These are phyloP conservation scores for Xylariomycetidae sp. DNA, from an alignment of 2,329 filamentous ascomycete genomes.

Conservation along the genomic window DNA sequence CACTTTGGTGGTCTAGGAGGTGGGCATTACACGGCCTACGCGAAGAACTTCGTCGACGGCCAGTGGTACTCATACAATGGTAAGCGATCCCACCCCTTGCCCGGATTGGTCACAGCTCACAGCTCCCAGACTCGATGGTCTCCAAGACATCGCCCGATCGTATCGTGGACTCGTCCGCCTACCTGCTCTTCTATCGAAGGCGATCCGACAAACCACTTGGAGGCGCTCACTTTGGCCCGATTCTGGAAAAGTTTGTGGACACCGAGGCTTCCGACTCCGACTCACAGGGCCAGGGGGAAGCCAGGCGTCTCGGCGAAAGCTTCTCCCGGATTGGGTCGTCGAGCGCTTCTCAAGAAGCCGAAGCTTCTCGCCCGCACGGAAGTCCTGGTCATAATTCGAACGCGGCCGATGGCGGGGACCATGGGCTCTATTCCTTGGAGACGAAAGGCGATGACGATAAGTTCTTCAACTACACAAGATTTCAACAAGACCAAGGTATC, in stretches of 20 bases:
- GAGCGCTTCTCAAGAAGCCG: conserved; percentile 76
- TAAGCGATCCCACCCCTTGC: conserved; percentile 36
- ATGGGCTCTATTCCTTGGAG: conserved; percentile 5
- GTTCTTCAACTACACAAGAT: too few species aligned
- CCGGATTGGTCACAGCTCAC: conserved; percentile 32
- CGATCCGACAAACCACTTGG: conserved; percentile 73
- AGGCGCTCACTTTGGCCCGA: conserved; percentile 65
- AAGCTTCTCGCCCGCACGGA: conserved; percentile 64
- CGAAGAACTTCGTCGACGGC: conserved; percentile 83
- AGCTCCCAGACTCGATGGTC: conserved; percentile 63
- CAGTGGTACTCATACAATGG: conserved; percentile 98
- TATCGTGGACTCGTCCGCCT: conserved; percentile 72
- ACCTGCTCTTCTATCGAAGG: conserved; percentile 92
- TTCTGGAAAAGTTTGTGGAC: conserved; percentile 59
- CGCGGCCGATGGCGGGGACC: too few species aligned
- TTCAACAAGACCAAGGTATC: conserved; percentile 22
- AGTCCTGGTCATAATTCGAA: conserved; percentile 48
- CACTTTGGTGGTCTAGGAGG: conserved; percentile 91
- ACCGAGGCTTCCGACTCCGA: conserved; percentile 39
- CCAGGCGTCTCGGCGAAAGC: conserved; percentile 73
- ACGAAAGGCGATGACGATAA: conserved; percentile 16
- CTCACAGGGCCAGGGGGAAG: conserved; percentile 62
- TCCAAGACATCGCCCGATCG: conserved; percentile 53
- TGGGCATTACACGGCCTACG: conserved; percentile 92
- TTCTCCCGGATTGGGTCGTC: conserved; percentile 86